Conservation (phyloP, 169 alveolate species). For the Besnoitia besnoiti region DNA sequence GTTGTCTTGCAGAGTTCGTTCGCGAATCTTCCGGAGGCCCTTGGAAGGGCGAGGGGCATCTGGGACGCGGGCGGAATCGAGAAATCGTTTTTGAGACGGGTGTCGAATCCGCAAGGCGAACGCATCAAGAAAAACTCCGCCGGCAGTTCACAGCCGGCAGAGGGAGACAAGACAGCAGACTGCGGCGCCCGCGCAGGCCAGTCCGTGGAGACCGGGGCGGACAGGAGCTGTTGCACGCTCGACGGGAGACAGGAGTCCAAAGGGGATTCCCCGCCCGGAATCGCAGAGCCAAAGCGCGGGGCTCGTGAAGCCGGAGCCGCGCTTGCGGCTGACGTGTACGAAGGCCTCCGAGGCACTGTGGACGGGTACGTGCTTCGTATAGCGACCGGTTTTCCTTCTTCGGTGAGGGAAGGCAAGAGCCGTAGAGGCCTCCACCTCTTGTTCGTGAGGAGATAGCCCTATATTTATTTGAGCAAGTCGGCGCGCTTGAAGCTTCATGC, state of each 20-base stretch:
- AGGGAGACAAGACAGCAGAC: background rate
- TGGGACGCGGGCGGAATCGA: background rate
- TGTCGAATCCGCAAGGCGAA: too few species aligned
- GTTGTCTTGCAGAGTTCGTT: slow-evolving; percentile 1
- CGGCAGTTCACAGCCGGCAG: background rate
- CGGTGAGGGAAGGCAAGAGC: background rate
- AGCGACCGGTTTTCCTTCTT: too few species aligned
- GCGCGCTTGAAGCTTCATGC: too few species aligned
- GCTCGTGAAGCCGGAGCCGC: too few species aligned
- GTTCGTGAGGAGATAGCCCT: too few species aligned
- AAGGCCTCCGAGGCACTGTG: slow-evolving; percentile 27
- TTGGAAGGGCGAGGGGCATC: background rate
- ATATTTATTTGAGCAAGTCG: too few species aligned
- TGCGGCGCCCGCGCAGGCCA: too few species aligned
- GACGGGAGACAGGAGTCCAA: too few species aligned
- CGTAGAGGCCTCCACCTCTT: background rate
- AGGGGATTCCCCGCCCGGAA: too few species aligned
- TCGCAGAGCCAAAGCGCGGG: too few species aligned
- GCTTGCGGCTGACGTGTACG: background rate
- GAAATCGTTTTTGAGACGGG: background rate
- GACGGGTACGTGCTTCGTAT: slow-evolving; percentile 1
- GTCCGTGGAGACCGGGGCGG: too few species aligned
- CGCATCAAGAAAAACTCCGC: background rate
- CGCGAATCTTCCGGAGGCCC: background rate
- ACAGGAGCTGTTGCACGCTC: too few species aligned